Evolutionary conservation across 371 early-diverging fungal species (phyloP), one percentile per base, ranked within the genome.

Genomic region (Dentiscutata heterogama): DNA sequence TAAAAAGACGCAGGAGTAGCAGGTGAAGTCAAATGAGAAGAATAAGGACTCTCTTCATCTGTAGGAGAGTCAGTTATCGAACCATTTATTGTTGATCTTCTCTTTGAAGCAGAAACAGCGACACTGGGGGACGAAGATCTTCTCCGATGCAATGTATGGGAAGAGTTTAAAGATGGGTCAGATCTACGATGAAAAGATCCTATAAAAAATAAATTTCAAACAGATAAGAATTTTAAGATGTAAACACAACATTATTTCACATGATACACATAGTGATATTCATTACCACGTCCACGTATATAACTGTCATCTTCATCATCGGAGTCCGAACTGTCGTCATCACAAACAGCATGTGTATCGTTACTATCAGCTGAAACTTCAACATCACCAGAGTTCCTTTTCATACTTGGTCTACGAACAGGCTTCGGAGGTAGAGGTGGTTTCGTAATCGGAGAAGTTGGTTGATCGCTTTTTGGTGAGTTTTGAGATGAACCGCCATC

Each of bases 401-500:
- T 80, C 50, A 71, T 46, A 20, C 80, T 80, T 20, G 67, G 50
- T 27, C 71, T 80, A n/a, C 72, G 31, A 39, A 46, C 64, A 35
- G 80, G 80, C 56, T 80, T 80, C 35, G 80, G 80, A 20, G 80
- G 80, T 80, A 80, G 31, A 35, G 80, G 80, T 27, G 80, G 80
- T 58, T 80, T 80, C 39, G 54, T 64, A 50, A 31, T 46, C 10
- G 63, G 51, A 42, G 65, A 68, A 18, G 50, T 5, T 68, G 50
- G 20, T 68, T 11, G 22, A 27, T 67, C 61, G 16, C 3, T 60
- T 77, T 31, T 60, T 39, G 63, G 60, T 22, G 63, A 77, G 13
- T 14, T 61, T 77, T 14, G 25, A 31, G 75, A 74, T 29, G 25
- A 56, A 8, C 56, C 74, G 54, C 42, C 74, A 2, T 53, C 74